Conservation (phyloP, 2,329 filamentous ascomycete species). For the Cladobotryum mycophilum region DNA sequence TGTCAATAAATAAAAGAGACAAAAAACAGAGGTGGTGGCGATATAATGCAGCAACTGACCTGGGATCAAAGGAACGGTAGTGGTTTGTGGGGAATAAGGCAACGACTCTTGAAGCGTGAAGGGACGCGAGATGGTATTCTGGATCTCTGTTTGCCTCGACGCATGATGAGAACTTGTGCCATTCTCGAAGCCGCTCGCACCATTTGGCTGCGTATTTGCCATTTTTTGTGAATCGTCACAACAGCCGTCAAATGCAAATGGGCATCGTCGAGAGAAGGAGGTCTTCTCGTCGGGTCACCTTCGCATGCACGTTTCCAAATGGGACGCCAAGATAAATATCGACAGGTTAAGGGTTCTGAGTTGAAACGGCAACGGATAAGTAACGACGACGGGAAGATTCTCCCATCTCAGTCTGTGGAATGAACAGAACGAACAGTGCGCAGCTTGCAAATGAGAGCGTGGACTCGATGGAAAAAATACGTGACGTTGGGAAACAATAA, state of each 20-base stretch:
- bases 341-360: no score
- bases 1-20: not conserved
- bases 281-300: not conserved
- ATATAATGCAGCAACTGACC: constrained; percentile 41
- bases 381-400: no score
- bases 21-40: not conserved
- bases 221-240: constrained; percentile 22
- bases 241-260: constrained; percentile 19
- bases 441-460: not conserved
- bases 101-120: constrained; percentile 69
- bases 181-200: constrained; percentile 28
- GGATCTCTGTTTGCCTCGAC: constrained; percentile 15
- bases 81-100: constrained; percentile 76
- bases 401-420: no score
- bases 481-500: not conserved
- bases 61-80: constrained; percentile 70
- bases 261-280: constrained; percentile 24
- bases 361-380: no score
- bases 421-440: no score
- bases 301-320: no score
- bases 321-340: no score
- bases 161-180: constrained; percentile 23
- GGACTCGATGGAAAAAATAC: constrained; percentile 10
- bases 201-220: constrained; percentile 25
- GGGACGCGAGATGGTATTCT: constrained; percentile 33